Evolutionary conservation across 805 yeast genomes (phyloP), one percentile per base, ranked within the genome.

Genomic region (Saccharomycopsis babjevae): DNA sequence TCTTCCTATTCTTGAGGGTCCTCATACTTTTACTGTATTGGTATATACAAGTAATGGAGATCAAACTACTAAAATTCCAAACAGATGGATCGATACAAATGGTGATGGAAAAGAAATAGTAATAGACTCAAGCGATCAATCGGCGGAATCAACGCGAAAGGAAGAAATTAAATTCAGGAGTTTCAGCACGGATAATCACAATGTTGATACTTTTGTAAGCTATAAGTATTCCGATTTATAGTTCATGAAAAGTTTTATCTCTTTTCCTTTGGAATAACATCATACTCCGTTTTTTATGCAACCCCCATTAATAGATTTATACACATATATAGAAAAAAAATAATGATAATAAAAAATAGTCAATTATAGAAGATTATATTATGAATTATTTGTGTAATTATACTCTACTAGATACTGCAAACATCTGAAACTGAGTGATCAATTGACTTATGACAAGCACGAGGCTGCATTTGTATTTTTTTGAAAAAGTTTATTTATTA

Each of bases 41-140:
- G 97, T 91, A 0, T 87, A 86, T 68, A 88, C 97, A 0, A 88
- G 86, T 66, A 85, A 86, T 16, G 52, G 39, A 5, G 59, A 56
- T 16, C 16, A 54, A 1, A 73, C 74, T 43, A 42, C 54, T 5
- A 68, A 67, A 3, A 85, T 87, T 1, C 96, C 97, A 0, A 73
- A 77, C 13, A 96, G 89, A 67, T 91, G 97, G 97, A 82, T 83
- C 11, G 96, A 90, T 69, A 80, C 90, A 2, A 42, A 57, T 15
- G 63, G 65, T 1, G 89, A 84, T 67, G 77, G 82, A 1, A 80
- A 81, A 65, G 79, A 81, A 52, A 74, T 84, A 7, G 74, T 73
- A 10, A 83, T 84, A 43, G 79, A 80, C 1, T 74, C 76, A 1
- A 50, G 25, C 1, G 57, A 50, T 1, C n/a, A 38, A 5, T 11